Percentiles rank a stretch among this genome's conserved stretches.
phyloP scores from a whole-genome alignment of 108 stramenopile species.

The Thalassiosira profunda region DNA sequence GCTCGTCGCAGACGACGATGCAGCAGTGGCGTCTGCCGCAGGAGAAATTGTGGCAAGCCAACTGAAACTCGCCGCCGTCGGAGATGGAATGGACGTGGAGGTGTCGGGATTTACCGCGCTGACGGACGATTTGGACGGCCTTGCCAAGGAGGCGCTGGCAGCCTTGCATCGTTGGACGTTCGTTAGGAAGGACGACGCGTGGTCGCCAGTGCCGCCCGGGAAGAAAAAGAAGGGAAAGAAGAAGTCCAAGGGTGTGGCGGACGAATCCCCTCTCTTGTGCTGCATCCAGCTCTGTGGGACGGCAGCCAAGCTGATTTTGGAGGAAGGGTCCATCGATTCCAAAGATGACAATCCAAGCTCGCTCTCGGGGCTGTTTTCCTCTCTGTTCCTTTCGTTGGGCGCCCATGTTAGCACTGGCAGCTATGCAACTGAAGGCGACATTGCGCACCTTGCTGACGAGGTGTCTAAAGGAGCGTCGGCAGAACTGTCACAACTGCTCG shows the following conservation, averaged over 20 bases:
- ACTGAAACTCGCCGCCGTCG: slow-evolving; percentile 18
- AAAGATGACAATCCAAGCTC: slow-evolving; percentile 4
- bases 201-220: slow-evolving; percentile 19
- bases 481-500: slow-evolving; percentile 20
- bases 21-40: slow-evolving; percentile 56
- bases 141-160: slow-evolving; percentile 29
- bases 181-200: slow-evolving; percentile 26
- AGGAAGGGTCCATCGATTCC: slow-evolving; percentile 6
- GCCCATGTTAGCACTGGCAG: slow-evolving; percentile 25
- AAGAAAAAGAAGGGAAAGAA: not conserved
- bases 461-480: slow-evolving; percentile 32
- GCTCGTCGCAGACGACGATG: slow-evolving; percentile 59
- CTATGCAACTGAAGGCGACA: not conserved
- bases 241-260: not conserved
- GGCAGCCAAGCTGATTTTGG: slow-evolving; percentile 24
- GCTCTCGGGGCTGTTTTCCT: slow-evolving; percentile 8
- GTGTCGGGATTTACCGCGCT: not conserved
- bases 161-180: slow-evolving; percentile 40
- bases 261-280: slow-evolving; percentile 18
- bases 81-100: not conserved
- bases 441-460: slow-evolving; percentile 1
- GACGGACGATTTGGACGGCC: slow-evolving; percentile 16
- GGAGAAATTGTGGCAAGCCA: slow-evolving; percentile 45
- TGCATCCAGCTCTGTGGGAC: slow-evolving; percentile 37
- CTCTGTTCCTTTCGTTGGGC: slow-evolving; percentile 31